These are phyloP conservation scores for Croton setiger DNA, from an alignment of 441 rosid species.

Conservation along the genomic window DNA sequence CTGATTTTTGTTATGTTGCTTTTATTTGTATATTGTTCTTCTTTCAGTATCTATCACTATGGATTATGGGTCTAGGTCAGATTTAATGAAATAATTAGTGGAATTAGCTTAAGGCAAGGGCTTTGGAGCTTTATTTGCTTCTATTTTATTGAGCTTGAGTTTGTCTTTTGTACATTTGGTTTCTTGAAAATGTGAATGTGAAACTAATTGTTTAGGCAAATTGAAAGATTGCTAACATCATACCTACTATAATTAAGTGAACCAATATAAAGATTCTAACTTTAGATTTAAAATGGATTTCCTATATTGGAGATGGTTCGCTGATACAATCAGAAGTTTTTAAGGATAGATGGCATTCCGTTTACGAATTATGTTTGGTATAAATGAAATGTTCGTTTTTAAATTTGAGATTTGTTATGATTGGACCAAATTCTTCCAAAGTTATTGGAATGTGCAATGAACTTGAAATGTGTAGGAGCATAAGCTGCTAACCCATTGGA, in stretches of 20 bases:
- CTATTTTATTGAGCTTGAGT: neutral
- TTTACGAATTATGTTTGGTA: no score
- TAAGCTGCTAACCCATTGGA: neutral
- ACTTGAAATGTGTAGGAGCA: neutral
- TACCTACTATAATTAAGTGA: neutral
- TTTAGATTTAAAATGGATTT: neutral
- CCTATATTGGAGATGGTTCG: neutral
- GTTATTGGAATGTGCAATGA: neutral
- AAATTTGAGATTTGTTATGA: neutral
- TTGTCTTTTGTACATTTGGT: neutral
- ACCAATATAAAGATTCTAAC: neutral
- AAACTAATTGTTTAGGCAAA: no score
- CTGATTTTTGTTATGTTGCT: neutral
- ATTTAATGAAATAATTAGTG: no score
- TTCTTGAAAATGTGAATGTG: no score
- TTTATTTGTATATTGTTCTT: no score
- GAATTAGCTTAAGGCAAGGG: neutral
- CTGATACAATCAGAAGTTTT: no score
- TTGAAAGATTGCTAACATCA: no score
- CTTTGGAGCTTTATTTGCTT: neutral
- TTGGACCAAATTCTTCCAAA: neutral
- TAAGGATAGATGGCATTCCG: no score
- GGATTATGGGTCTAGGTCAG: no score
- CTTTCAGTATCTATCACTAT: no score
- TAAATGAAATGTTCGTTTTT: no score